Conservation (phyloP, 495 filamentous ascomycete genomes). For the Zalerion maritima region DNA sequence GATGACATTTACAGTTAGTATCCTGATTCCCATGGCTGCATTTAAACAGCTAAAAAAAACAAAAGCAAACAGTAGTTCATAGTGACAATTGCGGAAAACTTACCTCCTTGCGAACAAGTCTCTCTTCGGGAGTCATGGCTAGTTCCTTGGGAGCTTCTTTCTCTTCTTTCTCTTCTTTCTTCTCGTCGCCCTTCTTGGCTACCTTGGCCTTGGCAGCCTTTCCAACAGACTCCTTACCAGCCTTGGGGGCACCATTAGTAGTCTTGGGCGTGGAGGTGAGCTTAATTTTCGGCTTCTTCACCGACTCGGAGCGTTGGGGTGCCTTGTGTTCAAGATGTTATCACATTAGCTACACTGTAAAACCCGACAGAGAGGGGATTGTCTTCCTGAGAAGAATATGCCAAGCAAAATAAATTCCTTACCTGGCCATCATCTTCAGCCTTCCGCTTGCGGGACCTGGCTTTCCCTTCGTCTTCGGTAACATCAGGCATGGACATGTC, state of each 20-base stretch:
- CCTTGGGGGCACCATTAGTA: conserved; percentile 33
- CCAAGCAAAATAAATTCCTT: conserved; percentile 11
- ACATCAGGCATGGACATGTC: conserved; percentile 70
- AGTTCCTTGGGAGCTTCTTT: conserved; percentile 40
- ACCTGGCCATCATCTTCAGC: conserved; percentile 56
- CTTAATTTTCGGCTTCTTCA: conserved; percentile 55
- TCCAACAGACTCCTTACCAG: conserved; percentile 32
- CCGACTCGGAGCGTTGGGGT: conserved; percentile 49
- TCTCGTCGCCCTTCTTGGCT: conserved; percentile 45
- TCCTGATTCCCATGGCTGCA: too few relatives aligned
- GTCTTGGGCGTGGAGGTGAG: conserved; percentile 38
- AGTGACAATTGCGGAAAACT: conserved; percentile 7
- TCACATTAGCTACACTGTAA: conserved; percentile 8
- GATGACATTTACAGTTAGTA: conserved; percentile 5
- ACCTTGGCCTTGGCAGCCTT: conserved; percentile 50
- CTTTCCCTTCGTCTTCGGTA: conserved; percentile 35
- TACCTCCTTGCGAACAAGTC: conserved; percentile 43
- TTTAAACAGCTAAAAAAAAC: conserved; percentile 1
- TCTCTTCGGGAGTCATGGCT: conserved; percentile 34
- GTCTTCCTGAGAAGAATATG: too few relatives aligned
- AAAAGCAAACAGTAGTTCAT: too few relatives aligned
- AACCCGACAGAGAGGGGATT: too few relatives aligned
- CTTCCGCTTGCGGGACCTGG: conserved; percentile 55
- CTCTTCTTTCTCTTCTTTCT: conserved; percentile 45
- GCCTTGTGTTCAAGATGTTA: conserved; percentile 32